Evolutionary conservation across 768 basidiomycete species (phyloP), one percentile per base, ranked within the genome.

Genomic region (Lepiota brunneoincarnata): DNA sequence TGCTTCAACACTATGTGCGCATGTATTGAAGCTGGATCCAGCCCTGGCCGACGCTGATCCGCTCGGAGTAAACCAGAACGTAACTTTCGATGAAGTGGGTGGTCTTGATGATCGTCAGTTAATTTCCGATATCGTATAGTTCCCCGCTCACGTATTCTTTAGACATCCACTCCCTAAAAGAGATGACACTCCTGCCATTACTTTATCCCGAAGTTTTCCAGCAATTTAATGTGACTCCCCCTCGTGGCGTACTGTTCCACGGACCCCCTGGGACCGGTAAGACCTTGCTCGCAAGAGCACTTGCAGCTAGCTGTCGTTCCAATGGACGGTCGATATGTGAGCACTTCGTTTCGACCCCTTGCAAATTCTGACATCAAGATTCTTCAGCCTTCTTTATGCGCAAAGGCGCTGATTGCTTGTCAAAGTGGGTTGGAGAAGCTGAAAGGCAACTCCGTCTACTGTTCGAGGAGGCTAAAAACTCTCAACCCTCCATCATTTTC

Each of bases 351-450:
- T 43, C 31, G 42, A 43, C 4, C 40, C 49, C 17, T 17, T 24
- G 50, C 26, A 46, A 55, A 17, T 26, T 36, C 18, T 35, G 10
- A 56, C 37, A 7, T n/a, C 18, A 24, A 38, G 2, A 6, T 9
- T 18, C 23, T 14, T 0, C 60, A 95, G 94, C 97, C 1, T 99
- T 99, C 76, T 99, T 96, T 78, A 98, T 99, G 97, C 88, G 97
- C 45, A 99, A 99, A 72, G 97, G 97, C 17, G 97, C 97, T 31
- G 97, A 99, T 69, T 92, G 91, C 60, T 78, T 98, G 24, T 95
- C 93, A 6, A 99, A 99, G 74, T 99, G 96, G 96, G 97, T 99
- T 11, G 97, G 97, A 49, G 97, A 99, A 72, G 96, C 97, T 4
- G 97, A 98, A 66, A 85, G 97, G 1, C 96, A 98, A 67, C 79